Evolutionary conservation across 495 filamentous ascomycete species (phyloP).

Genomic region (Penicillium waksmanii): DNA sequence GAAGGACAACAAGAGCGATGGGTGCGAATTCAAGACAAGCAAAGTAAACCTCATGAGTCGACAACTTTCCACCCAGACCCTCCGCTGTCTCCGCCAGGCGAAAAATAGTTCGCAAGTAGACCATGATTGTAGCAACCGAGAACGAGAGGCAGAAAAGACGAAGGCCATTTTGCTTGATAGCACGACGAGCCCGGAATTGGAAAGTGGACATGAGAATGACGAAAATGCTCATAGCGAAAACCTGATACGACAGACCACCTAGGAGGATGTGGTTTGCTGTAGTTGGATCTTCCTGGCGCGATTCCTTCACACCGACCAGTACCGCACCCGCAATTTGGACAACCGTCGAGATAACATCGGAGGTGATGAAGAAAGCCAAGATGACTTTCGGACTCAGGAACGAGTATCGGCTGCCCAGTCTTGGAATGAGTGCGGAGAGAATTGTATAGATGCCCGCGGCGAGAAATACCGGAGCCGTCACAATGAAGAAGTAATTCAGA

Average conservation of each 20-base stretch:
- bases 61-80: constrained; percentile 49
- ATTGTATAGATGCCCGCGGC: constrained; percentile 57
- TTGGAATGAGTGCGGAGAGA: constrained; percentile 46
- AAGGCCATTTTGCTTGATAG: constrained; percentile 14
- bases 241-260: constrained; percentile 53
- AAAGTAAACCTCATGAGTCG: constrained; percentile 53
- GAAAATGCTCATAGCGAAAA: constrained; percentile 53
- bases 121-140: constrained; percentile 44
- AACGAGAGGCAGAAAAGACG: constrained; percentile 27
- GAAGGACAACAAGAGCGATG: constrained; percentile 47
- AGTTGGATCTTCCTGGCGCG: constrained; percentile 43
- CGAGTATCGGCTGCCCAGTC: constrained; percentile 32
- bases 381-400: constrained; percentile 17
- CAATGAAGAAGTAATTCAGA: constrained; percentile 63
- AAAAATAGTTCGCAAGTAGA: constrained; percentile 58
- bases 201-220: constrained; percentile 37
- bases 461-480: constrained; percentile 59
- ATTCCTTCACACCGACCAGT: constrained; percentile 47
- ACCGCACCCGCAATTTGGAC: constrained; percentile 56
- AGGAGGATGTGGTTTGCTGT: constrained; percentile 55
- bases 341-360: constrained; percentile 53
- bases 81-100: constrained; percentile 58
- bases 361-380: constrained; percentile 41
- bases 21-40: constrained; percentile 57
- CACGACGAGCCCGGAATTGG: constrained; percentile 21